Conservation (phyloP, 2,329 filamentous ascomycete genomes). For the Colletotrichum sp. region DNA sequence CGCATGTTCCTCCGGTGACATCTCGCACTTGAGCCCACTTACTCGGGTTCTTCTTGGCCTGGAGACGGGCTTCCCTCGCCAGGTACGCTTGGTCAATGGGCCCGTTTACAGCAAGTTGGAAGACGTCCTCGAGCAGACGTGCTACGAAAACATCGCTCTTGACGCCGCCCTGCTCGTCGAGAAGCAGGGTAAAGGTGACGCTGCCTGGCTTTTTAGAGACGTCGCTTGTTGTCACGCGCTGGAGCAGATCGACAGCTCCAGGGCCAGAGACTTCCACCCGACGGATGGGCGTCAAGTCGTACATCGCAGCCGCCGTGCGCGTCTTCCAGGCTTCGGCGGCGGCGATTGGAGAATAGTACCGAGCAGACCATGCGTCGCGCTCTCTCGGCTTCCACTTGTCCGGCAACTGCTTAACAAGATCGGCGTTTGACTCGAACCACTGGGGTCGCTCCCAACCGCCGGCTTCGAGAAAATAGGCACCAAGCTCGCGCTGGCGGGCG, state of each 20-base stretch:
- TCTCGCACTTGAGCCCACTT: slow-evolving; percentile 59
- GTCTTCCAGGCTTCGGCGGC: slow-evolving; percentile 71
- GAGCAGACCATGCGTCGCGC: slow-evolving; percentile 63
- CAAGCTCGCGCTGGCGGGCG: slow-evolving; percentile 56
- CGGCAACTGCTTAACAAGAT: slow-evolving; percentile 56
- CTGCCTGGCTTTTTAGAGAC: slow-evolving; percentile 50
- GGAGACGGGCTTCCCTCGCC: slow-evolving; percentile 53
- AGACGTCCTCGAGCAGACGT: slow-evolving; percentile 51
- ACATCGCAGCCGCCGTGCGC: slow-evolving; percentile 65
- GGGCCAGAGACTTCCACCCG: slow-evolving; percentile 63
- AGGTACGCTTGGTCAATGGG: slow-evolving; percentile 61
- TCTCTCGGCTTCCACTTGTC: slow-evolving; percentile 57
- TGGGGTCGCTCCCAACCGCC: slow-evolving; percentile 68
- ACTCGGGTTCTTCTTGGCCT: slow-evolving; percentile 42
- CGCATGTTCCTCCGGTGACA: slow-evolving; percentile 64
- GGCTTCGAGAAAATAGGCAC: slow-evolving; percentile 63
- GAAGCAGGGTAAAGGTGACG: slow-evolving; percentile 61
- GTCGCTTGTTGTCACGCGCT: slow-evolving; percentile 56
- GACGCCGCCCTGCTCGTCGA: slow-evolving; percentile 58
- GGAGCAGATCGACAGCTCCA: slow-evolving; percentile 58
- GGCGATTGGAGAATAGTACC: slow-evolving; percentile 62
- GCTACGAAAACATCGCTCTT: slow-evolving; percentile 63
- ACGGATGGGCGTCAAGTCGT: slow-evolving; percentile 66
- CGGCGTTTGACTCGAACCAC: slow-evolving; percentile 64
- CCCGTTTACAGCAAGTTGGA: slow-evolving; percentile 63